Evolutionary conservation across 1,139 yeast species (phyloP).

Genomic region (Geotrichum siamense): DNA sequence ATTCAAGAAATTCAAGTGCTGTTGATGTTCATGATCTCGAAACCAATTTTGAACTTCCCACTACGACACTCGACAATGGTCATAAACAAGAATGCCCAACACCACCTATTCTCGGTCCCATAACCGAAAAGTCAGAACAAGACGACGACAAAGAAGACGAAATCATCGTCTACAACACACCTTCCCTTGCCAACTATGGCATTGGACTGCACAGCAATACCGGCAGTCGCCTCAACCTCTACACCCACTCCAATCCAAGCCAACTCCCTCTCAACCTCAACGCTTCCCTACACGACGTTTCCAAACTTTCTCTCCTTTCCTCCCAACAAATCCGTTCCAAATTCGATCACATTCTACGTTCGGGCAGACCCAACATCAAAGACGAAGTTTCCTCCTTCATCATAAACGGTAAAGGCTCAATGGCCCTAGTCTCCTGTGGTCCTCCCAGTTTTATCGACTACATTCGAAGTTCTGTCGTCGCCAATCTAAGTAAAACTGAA

Average conservation of each 20-base stretch:
- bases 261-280: constrained; percentile 2
- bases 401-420: constrained; percentile 19
- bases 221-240: background rate
- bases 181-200: background rate
- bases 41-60: background rate
- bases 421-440: constrained; percentile 27
- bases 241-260: background rate
- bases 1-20: background rate
- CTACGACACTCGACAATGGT: background rate
- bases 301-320: background rate
- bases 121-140: background rate
- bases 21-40: background rate
- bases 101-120: background rate
- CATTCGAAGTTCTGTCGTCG: constrained; percentile 25
- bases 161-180: background rate
- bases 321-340: constrained; percentile 4
- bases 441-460: constrained; percentile 26
- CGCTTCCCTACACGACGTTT: background rate
- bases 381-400: constrained; percentile 22
- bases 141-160: background rate
- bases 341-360: constrained; percentile 9
- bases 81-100: background rate
- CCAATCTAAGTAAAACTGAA: constrained; percentile 23
- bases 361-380: constrained; percentile 22
- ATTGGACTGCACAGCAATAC: background rate